Conservation (phyloP, 805 yeast species). For the Ogataea minuta region DNA sequence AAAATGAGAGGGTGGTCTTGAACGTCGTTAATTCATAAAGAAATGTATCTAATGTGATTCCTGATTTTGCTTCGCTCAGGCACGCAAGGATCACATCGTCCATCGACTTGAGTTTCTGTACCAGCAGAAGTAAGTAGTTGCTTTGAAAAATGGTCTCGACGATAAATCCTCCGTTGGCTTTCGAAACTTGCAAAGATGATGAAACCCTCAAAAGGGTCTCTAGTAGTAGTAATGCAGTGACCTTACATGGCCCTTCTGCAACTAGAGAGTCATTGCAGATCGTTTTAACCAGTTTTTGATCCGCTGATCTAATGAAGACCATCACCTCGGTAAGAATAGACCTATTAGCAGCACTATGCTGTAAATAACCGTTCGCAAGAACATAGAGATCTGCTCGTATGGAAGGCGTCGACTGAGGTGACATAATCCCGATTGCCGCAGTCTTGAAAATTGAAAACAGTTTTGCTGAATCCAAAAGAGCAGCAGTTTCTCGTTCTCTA, state of each 20-base stretch:
- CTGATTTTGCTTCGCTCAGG: slow-evolving; percentile 26
- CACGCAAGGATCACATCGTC: slow-evolving; percentile 57
- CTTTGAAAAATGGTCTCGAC: slow-evolving; percentile 59
- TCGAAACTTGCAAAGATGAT: slow-evolving; percentile 55
- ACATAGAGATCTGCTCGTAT: slow-evolving; percentile 80
- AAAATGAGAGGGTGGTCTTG: slow-evolving; percentile 65
- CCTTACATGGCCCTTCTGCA: slow-evolving; percentile 73
- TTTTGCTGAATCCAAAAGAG: slow-evolving; percentile 44
- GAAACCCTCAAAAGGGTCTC: slow-evolving; percentile 42
- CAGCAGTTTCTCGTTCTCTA: slow-evolving; percentile 32
- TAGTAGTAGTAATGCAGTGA: slow-evolving; percentile 72
- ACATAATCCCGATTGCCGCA: slow-evolving; percentile 68
- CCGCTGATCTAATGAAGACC: slow-evolving; percentile 59
- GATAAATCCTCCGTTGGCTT: slow-evolving; percentile 52
- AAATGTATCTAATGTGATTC: slow-evolving; percentile 49
- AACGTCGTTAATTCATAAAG: slow-evolving; percentile 76
- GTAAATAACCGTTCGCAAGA: slow-evolving; percentile 63
- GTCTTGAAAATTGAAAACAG: slow-evolving; percentile 70
- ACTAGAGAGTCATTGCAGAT: slow-evolving; percentile 76
- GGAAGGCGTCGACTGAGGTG: slow-evolving; percentile 63
- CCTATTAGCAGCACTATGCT: slow-evolving; percentile 44
- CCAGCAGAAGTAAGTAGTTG: slow-evolving; percentile 63
- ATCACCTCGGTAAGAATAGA: slow-evolving; percentile 46
- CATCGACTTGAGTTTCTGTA: slow-evolving; percentile 64
- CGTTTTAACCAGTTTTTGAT: slow-evolving; percentile 54